Conservation (phyloP, 1,284 basidiomycete species). For the Apiotrichum domesticum region DNA sequence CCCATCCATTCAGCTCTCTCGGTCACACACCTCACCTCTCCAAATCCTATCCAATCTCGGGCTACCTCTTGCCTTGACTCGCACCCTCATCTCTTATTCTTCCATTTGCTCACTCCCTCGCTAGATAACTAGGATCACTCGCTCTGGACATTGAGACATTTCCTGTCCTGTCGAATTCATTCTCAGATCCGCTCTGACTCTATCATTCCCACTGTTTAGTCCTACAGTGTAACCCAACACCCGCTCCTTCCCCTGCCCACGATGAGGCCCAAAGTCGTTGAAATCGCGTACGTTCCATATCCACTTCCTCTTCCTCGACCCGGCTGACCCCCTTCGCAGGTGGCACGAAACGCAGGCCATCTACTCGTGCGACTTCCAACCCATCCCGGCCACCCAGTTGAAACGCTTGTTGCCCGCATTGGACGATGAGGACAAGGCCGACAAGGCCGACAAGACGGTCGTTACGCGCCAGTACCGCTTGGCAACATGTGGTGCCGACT, state of each 20-base stretch:
- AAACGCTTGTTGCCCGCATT: constrained; percentile 46
- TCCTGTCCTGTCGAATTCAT: too few species aligned
- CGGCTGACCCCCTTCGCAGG: constrained; percentile 19
- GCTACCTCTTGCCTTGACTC: too few species aligned
- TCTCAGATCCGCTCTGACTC: background rate
- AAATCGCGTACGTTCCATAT: constrained; percentile 40
- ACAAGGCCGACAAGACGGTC: constrained; percentile 10
- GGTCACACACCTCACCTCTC: too few species aligned
- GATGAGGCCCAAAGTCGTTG: constrained; percentile 47
- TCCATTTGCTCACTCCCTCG: too few species aligned
- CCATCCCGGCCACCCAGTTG: constrained; percentile 50
- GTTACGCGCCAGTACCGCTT: constrained; percentile 65
- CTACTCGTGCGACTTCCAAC: constrained; percentile 90
- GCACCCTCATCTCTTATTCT: too few species aligned
- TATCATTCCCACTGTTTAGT: background rate
- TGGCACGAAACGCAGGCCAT: constrained; percentile 93
- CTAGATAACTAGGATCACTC: too few species aligned
- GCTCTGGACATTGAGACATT: too few species aligned
- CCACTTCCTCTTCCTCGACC: background rate
- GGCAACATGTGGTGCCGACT: constrained; percentile 94
- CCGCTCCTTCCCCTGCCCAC: constrained; percentile 1
- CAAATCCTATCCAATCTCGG: too few species aligned
- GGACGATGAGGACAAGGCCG: constrained; percentile 26
- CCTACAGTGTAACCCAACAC: background rate
- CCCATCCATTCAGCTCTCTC: too few species aligned